Evolutionary conservation across 2,329 filamentous ascomycete species (phyloP), one percentile per base, ranked within the genome.

Genomic region (Aspergillus hiratsukae): DNA sequence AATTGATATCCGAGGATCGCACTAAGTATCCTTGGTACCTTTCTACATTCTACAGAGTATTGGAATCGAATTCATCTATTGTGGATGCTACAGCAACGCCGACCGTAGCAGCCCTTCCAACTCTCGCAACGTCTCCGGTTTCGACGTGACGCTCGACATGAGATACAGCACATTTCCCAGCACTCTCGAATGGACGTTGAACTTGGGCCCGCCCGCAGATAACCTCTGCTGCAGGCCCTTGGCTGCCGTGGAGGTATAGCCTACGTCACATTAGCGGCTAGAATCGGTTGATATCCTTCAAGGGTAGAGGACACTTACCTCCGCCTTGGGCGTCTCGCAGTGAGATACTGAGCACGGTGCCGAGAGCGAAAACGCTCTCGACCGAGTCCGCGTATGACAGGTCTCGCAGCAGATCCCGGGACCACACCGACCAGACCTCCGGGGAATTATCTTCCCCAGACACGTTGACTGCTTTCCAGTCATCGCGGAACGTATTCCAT

Each of bases 351-450:
- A 94, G 76, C 1, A 94, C 87, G 2, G 84, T 88, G 0, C 90
- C 90, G 1, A 94, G 74, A 0, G 89, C 87, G 76, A 90, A 89
- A 0, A 88, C 83, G 7, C 86, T 83, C 2, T 83, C 78, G 0
- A 94, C 83, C 0, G 76, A 72, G 0, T 74, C 60, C 2, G 78
- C 77, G 21, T 80, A 74, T 4, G 88, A 91, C 2, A 92, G 65
- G 11, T 75, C 69, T 1, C 75, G 71, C 1, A 92, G 76, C 28
- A 91, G 82, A 0, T 74, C 68, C 1, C 78, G 78, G 0, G 85
- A 83, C 89, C 89, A 94, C 57, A 85, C 81, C 55, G 88, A 91
- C 88, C 88, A 93, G 1, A 79, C 66, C 3, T 66, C 63, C 0
- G 62, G 56, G 21, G 45, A 43, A 31, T 27, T 52, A 45, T 27